Evolutionary conservation across 768 basidiomycete genomes (phyloP).

Genomic region (Hericium rajendrae): DNA sequence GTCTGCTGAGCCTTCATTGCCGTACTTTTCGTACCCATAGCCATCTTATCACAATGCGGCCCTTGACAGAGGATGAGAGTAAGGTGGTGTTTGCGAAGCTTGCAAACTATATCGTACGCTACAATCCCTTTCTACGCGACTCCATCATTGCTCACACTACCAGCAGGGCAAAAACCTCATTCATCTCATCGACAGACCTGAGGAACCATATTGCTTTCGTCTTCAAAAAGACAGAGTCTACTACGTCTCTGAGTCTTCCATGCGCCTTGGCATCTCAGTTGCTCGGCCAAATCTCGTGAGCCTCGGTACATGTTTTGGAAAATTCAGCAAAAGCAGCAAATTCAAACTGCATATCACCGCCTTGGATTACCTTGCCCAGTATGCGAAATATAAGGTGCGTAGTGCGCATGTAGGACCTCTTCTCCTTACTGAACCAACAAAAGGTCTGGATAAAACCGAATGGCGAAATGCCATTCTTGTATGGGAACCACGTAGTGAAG

Average conservation of each 20-base stretch:
- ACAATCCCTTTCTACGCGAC: neutral
- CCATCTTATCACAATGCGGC: constrained; percentile 55
- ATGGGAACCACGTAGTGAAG: constrained; percentile 97
- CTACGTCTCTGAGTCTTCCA: constrained; percentile 92
- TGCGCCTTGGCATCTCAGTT: constrained; percentile 86
- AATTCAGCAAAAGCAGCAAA: constrained; percentile 94
- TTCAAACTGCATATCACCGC: constrained; percentile 96
- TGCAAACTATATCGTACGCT: constrained; percentile 86
- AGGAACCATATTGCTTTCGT: constrained; percentile 93
- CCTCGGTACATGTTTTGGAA: constrained; percentile 94
- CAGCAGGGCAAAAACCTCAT: constrained; percentile 89
- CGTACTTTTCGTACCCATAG: no score
- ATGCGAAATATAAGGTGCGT: constrained; percentile 93
- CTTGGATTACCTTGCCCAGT: constrained; percentile 88
- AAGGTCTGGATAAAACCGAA: constrained; percentile 99
- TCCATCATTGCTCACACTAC: neutral
- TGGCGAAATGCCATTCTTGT: constrained; percentile 98
- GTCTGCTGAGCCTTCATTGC: no score
- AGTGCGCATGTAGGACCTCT: neutral
- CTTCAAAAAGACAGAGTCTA: constrained; percentile 91
- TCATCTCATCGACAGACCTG: constrained; percentile 87
- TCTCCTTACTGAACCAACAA: neutral
- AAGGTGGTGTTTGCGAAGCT: constrained; percentile 94
- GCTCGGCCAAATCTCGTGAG: constrained; percentile 88
- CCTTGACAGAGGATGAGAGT: constrained; percentile 94